These are phyloP conservation scores for Achaetomiella virescens DNA, from an alignment of 495 filamentous ascomycete genomes.

Conservation along the genomic window DNA sequence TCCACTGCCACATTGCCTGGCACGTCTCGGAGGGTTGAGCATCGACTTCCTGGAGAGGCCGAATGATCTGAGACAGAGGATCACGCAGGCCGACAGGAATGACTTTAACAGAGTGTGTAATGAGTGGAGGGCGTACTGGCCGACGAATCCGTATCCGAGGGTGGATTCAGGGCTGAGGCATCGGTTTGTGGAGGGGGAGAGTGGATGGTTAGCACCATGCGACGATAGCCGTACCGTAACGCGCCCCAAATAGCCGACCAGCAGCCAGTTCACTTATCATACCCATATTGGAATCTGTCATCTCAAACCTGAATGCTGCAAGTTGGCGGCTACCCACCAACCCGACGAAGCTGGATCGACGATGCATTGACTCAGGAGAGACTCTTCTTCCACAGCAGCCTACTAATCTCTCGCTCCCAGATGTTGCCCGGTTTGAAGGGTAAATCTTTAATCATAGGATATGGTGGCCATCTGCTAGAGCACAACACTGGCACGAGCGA, in stretches of 20 bases:
- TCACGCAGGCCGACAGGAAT: conserved; percentile 13
- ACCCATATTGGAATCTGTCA: background rate
- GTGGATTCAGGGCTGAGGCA: conserved; percentile 25
- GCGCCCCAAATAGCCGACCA: background rate
- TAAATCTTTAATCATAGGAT: too few species aligned
- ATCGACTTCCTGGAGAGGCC: conserved; percentile 45
- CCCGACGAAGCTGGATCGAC: background rate
- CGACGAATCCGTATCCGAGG: conserved; percentile 23
- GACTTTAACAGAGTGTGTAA: conserved; percentile 23
- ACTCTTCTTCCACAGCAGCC: too few species aligned
- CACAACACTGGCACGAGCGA: too few species aligned
- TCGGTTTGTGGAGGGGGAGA: conserved; percentile 10
- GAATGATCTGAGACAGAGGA: conserved; percentile 21
- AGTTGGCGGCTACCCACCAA: background rate
- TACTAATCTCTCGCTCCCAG: too few species aligned
- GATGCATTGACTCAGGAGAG: too few species aligned
- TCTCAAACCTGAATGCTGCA: background rate
- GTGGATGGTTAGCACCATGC: background rate
- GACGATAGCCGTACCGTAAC: background rate
- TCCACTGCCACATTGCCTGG: conserved; percentile 56
- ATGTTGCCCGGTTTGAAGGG: too few species aligned
- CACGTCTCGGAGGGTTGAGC: conserved; percentile 45
- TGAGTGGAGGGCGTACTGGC: conserved; percentile 24
- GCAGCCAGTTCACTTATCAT: background rate
- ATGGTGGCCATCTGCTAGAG: too few species aligned